Base-by-base conservation (phyloP, 257 asterid genomes). In the Apocynum venetum region DNA sequence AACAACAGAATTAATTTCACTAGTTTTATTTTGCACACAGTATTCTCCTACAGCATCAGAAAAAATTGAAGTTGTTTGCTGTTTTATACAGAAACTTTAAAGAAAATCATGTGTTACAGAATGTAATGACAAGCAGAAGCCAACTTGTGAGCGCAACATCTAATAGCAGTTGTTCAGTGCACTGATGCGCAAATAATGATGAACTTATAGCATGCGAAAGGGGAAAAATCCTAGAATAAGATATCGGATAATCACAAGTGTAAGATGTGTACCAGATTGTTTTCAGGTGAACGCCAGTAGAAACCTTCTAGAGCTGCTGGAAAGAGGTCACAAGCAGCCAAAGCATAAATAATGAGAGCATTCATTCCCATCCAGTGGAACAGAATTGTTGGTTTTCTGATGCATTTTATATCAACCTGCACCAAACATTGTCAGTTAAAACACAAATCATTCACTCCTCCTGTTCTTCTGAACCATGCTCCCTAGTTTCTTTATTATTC, bases 351-450 rank as follows among this genome's bases (percentile, higher is more conserved):
- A 48, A 93, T 81, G 55, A 95, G 88, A 25, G 98, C 98, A 83
- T 95, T 93, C 97, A 91, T 90, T 77, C 99, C 99, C 97, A 91
- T 93, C 98, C 98, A 95, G 82, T 95, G 94, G 82, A 95, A 87
- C 75, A 91, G 67, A 72, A 84, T 56, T 12, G 86, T 84, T 31
- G 98, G 96, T 85, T 84, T 91, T 68, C 84, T 84, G 56, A 93
- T 81, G 84, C 84, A 52, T 85, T 84, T 90, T 61, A 85, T 67
- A 82, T 95, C 98, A 38, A 91, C 97, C 98, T 95, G 91, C 83
- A 83, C 63, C 81, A 75, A 25, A 43, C 36, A 72, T 61, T 41
- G 35, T 76, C 59, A 66, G 20, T 41, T 48, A 44, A 36, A 70
- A 81, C 11, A 60, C 13, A n/a, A 69, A 76, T 76, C 20, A 75